Evolutionary conservation across 2,329 filamentous ascomycete genomes (phyloP).

Genomic region (Polychaeton citri): DNA sequence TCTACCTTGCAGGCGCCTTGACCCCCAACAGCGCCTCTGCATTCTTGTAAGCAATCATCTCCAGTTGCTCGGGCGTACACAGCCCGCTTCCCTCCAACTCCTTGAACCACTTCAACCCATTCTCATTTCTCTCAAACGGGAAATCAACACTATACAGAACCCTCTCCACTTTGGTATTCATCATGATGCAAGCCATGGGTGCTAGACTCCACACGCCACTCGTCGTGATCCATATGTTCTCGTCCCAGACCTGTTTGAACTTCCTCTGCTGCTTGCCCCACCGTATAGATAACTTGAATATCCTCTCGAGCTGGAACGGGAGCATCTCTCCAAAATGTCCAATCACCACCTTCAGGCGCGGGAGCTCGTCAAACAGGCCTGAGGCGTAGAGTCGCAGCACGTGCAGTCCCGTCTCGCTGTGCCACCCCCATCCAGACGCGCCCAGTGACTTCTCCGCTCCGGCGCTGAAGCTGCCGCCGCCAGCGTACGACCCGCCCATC

Average conservation of each 20-base stretch:
- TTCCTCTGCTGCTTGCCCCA: conserved; percentile 20
- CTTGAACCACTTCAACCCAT: conserved; percentile 34
- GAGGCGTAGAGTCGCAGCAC: conserved; percentile 36
- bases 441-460: conserved; percentile 22
- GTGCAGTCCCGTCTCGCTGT: conserved; percentile 33
- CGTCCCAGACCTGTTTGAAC: conserved; percentile 25
- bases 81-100: conserved; percentile 35
- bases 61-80: conserved; percentile 33
- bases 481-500: conserved; percentile 25
- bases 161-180: conserved; percentile 25
- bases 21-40: conserved; percentile 31
- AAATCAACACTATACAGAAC: conserved; percentile 45
- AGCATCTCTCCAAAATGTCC: conserved; percentile 43
- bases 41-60: conserved; percentile 34
- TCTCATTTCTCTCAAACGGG: conserved; percentile 37
- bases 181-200: conserved; percentile 29
- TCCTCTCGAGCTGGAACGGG: conserved; percentile 40
- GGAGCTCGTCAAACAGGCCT: conserved; percentile 41
- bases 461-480: conserved; percentile 22
- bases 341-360: conserved; percentile 38
- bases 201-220: conserved; percentile 39
- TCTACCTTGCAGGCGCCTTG: conserved; percentile 4
- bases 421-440: conserved; percentile 37
- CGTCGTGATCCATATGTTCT: conserved; percentile 46
- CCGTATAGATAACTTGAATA: conserved; percentile 10